Conservation (phyloP, 2,329 filamentous ascomycete genomes). For the Metarhizium guizhouense region DNA sequence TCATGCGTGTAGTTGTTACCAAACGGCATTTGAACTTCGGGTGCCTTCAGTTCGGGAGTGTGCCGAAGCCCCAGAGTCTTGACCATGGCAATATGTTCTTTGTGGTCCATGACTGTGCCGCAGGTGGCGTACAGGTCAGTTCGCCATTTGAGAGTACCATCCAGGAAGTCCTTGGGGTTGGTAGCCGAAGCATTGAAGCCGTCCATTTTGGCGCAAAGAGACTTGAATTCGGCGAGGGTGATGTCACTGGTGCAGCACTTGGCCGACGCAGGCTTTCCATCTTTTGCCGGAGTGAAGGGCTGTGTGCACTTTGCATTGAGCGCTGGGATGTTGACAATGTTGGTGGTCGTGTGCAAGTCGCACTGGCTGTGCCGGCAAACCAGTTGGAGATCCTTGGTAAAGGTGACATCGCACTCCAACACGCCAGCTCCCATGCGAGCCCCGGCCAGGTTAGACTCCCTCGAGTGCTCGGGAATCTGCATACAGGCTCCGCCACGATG, state of each 20-base stretch:
- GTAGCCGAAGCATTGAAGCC: constrained; percentile 49
- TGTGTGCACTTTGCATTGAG: constrained; percentile 55
- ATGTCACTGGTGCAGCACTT: constrained; percentile 66
- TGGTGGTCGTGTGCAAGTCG: constrained; percentile 60
- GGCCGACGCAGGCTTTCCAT: constrained; percentile 44
- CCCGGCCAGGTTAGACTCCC: constrained; percentile 50
- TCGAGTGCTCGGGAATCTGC: constrained; percentile 56
- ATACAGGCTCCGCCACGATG: constrained; percentile 55
- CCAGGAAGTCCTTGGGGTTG: constrained; percentile 47
- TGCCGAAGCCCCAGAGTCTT: constrained; percentile 51
- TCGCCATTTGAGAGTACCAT: constrained; percentile 51
- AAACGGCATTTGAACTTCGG: constrained; percentile 63
- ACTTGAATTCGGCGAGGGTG: constrained; percentile 57
- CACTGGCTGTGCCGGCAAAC: constrained; percentile 61
- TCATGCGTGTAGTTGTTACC: constrained; percentile 53
- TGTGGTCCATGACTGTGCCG: constrained; percentile 50
- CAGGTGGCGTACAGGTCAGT: constrained; percentile 59
- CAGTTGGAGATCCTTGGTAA: constrained; percentile 56
- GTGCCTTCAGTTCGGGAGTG: constrained; percentile 60
- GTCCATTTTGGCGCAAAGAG: constrained; percentile 65
- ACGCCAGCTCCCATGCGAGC: constrained; percentile 60
- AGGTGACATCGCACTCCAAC: constrained; percentile 59
- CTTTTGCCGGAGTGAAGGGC: constrained; percentile 49
- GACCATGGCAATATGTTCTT: constrained; percentile 53
- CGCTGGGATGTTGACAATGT: constrained; percentile 53